Conservation (phyloP, 2,329 filamentous ascomycete species). For the Sclerotinia subarctica region DNA sequence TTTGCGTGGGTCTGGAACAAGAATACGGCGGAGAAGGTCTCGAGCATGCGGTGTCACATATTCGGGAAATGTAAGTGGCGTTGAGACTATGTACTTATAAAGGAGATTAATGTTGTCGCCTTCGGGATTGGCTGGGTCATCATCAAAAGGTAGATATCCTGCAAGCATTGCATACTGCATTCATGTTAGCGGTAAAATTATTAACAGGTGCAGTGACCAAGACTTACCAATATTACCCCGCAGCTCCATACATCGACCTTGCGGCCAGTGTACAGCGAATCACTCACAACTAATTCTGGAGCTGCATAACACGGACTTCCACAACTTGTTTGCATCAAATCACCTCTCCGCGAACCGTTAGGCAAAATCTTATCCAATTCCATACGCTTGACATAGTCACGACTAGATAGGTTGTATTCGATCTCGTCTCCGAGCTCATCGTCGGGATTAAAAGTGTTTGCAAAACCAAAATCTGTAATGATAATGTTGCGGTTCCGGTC, state of each 20-base stretch:
- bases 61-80: constrained; percentile 94
- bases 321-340: constrained; percentile 98
- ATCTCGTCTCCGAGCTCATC: constrained; percentile 90
- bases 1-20: constrained; percentile 92
- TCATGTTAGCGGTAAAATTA: constrained; percentile 30
- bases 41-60: constrained; percentile 96
- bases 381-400: constrained; percentile 81
- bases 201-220: not conserved
- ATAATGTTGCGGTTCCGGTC: constrained; percentile 99
- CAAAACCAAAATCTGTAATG: constrained; percentile 98
- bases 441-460: constrained; percentile 88
- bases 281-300: constrained; percentile 93
- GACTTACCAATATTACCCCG: constrained; percentile 89
- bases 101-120: constrained; percentile 98
- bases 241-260: constrained; percentile 99
- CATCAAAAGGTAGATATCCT: constrained; percentile 95
- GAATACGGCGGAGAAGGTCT: constrained; percentile 85
- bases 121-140: constrained; percentile 96
- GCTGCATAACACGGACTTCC: constrained; percentile 97
- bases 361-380: constrained; percentile 77
- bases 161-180: constrained; percentile 94
- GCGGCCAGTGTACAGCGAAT: constrained; percentile 92
- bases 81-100: constrained; percentile 99
- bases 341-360: constrained; percentile 77
- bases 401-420: constrained; percentile 80